These are phyloP conservation scores for Cornus florida DNA, from an alignment of 148 eudicot species.

Conservation along the genomic window DNA sequence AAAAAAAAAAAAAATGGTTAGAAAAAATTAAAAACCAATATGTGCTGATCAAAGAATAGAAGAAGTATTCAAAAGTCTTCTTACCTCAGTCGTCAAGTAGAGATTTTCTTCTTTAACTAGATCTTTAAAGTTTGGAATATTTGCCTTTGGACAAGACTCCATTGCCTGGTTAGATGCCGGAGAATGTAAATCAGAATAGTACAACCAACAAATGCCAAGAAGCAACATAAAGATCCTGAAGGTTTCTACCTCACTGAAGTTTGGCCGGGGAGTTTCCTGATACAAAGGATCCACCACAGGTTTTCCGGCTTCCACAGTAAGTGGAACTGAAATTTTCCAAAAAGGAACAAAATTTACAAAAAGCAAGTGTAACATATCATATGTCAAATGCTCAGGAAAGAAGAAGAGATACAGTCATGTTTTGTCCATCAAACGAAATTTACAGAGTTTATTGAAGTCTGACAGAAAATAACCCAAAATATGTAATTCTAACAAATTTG, in stretches of 20 bases:
- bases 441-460: background rate
- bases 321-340: constrained; percentile 45
- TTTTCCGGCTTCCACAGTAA: constrained; percentile 51
- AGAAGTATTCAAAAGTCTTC: background rate
- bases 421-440: background rate
- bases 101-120: constrained; percentile 79
- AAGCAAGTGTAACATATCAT: background rate
- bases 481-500: background rate
- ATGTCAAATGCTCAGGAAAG: background rate
- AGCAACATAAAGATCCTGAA: background rate
- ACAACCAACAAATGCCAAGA: background rate
- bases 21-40: background rate
- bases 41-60: background rate
- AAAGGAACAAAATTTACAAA: background rate
- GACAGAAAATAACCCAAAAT: background rate
- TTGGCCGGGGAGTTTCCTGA: constrained; percentile 63
- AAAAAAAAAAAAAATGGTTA: too few species aligned
- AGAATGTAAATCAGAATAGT: constrained; percentile 9
- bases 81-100: constrained; percentile 86
- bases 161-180: constrained; percentile 52
- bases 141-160: constrained; percentile 85
- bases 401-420: background rate
- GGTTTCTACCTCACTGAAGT: constrained; percentile 55
- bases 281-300: constrained; percentile 67
- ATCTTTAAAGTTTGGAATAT: constrained; percentile 64